A percentile compares a stretch with the other conserved stretches of the same genome.
phyloP scores from a whole-genome alignment of 345 rosid species.

The Populus tremula region DNA sequence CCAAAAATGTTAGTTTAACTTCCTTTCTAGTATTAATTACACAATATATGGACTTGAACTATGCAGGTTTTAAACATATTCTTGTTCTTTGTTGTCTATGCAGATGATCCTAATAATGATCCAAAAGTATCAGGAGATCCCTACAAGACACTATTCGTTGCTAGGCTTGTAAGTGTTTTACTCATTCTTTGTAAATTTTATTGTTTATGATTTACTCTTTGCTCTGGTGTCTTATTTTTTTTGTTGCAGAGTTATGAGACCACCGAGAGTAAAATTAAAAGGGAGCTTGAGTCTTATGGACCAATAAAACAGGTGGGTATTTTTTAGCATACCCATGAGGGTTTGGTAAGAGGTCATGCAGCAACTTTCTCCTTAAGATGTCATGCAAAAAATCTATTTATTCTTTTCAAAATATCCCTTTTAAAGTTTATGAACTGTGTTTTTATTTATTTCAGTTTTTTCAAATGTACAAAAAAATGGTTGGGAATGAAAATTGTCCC shows the following conservation, averaged over 20 bases:
- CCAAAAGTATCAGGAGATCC: conserved; percentile 92
- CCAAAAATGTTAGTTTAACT: conserved; percentile 50
- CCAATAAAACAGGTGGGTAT: conserved; percentile 99
- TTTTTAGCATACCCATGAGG: conserved; percentile 49
- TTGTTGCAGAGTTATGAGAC: conserved; percentile 91
- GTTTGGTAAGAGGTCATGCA: conserved; percentile 79
- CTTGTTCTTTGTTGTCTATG: conserved; percentile 9
- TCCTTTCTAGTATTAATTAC: conserved; percentile 14
- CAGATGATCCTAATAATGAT: conserved; percentile 87
- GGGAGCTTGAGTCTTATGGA: conserved; percentile 99
- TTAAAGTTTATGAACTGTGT: background rate
- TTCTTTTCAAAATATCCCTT: background rate
- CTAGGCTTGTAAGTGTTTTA: conserved; percentile 70
- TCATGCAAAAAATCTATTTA: conserved; percentile 20
- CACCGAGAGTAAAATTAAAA: conserved; percentile 91
- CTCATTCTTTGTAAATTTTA: conserved; percentile 3
- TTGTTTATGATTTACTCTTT: conserved; percentile 1
- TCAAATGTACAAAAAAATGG: background rate
- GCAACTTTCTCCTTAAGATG: conserved; percentile 23
- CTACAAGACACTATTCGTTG: conserved; percentile 91
- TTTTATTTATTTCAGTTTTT: background rate
- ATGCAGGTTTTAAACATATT: conserved; percentile 3
- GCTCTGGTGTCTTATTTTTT: conserved; percentile 16
- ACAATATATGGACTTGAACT: background rate
- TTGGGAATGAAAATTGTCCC: background rate